A percentile compares a stretch with the other conserved stretches of the same genome.
Conservation (phyloP, 202 grass and related monocot genomes). For the Panicum hallii region DNA sequence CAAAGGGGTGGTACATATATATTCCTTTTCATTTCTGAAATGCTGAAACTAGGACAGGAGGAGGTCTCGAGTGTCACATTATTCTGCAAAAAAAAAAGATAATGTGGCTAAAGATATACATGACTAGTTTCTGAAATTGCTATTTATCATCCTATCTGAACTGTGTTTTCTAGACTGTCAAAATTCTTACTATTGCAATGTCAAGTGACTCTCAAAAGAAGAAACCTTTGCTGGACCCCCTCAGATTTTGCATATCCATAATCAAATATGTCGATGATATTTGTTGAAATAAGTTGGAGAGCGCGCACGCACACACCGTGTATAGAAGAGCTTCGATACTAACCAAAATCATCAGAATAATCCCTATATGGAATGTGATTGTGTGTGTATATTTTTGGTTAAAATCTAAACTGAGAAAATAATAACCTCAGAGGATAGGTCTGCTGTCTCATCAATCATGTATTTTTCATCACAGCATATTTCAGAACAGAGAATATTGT, state of each 20-base stretch:
- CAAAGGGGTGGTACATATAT: not conserved
- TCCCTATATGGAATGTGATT: not conserved
- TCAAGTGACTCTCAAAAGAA: not conserved
- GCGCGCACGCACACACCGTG: not conserved
- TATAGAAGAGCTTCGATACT: not conserved
- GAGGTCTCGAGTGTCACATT: not conserved
- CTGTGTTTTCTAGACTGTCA: constrained; percentile 23
- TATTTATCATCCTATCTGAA: constrained; percentile 9
- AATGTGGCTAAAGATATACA: constrained; percentile 25
- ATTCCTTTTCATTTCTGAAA: constrained; percentile 24
- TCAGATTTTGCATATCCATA: not conserved
- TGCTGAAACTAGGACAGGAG: not conserved
- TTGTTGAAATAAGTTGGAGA: not conserved
- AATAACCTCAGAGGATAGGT: not conserved
- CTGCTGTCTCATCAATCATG: not conserved
- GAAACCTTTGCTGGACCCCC: not conserved
- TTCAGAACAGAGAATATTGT: not conserved
- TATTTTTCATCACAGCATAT: not conserved
- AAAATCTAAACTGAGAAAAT: not conserved
- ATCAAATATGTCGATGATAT: not conserved
- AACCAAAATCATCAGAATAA: not conserved
- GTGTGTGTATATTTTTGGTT: too few relatives aligned
- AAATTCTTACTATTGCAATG: constrained; percentile 7
- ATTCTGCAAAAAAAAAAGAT: not conserved
- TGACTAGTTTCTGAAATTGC: not conserved